Percentiles rank a stretch among this genome's conserved stretches.
These are phyloP conservation scores for Saitoella complicata DNA, from an alignment of 805 yeast species.

Conservation along the genomic window DNA sequence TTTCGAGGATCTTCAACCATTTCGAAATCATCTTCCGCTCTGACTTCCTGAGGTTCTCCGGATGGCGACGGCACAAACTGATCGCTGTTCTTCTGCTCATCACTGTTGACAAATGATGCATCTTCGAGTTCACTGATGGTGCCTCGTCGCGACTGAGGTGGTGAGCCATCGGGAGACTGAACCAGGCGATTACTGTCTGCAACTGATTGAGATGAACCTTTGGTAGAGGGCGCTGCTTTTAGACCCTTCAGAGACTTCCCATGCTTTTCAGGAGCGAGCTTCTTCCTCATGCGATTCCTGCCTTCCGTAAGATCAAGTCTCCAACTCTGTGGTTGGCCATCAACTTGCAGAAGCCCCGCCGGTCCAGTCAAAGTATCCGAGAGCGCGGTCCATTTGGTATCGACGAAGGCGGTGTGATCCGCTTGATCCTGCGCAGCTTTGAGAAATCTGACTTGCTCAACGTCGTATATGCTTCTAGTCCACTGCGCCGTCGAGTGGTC, in stretches of 20 bases:
- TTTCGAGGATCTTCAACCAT: conserved; percentile 15
- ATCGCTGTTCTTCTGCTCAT: conserved; percentile 9
- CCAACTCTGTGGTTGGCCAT: conserved; percentile 23
- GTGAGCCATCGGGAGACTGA: neutral
- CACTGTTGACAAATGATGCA: conserved; percentile 6
- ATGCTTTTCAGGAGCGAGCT: conserved; percentile 33
- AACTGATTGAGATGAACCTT: neutral
- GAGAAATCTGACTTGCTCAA: conserved; percentile 27
- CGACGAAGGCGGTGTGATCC: conserved; percentile 38
- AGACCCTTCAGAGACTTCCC: conserved; percentile 26
- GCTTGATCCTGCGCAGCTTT: conserved; percentile 48
- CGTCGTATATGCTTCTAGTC: conserved; percentile 16
- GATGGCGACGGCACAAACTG: no score
- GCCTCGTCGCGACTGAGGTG: neutral
- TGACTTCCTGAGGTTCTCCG: neutral
- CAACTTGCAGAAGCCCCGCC: conserved; percentile 8
- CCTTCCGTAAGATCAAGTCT: conserved; percentile 56
- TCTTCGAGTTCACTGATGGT: conserved; percentile 4
- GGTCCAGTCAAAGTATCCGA: conserved; percentile 29
- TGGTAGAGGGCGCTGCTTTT: neutral
- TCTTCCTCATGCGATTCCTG: conserved; percentile 45
- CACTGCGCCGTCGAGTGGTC: conserved; percentile 12
- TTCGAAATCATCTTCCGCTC: conserved; percentile 15
- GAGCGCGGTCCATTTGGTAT: conserved; percentile 32
- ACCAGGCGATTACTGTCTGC: neutral